phyloP scores from a whole-genome alignment of 202 grass and related monocot species.

The Setaria viridis region DNA sequence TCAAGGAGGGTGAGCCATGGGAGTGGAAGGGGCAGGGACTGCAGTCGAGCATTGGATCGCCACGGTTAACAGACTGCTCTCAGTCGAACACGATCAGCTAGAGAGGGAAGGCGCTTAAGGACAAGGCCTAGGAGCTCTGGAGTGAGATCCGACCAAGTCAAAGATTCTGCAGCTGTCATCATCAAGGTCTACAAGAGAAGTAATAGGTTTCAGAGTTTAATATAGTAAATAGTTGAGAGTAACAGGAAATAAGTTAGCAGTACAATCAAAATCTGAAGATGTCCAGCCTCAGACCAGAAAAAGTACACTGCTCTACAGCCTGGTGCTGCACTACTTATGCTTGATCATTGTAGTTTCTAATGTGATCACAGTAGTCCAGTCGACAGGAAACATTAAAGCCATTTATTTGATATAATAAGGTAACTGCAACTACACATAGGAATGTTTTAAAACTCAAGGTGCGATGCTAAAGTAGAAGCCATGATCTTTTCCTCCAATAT shows the following conservation, averaged over 20 bases:
- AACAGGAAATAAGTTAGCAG: neutral
- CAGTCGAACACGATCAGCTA: constrained; percentile 2
- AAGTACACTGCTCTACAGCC: neutral
- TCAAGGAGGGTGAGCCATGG: neutral
- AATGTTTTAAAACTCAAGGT: neutral
- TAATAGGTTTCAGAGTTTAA: neutral
- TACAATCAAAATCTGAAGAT: neutral
- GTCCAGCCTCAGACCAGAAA: neutral
- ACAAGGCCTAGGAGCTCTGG: constrained; percentile 22
- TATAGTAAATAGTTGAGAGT: neutral
- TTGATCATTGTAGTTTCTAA: neutral
- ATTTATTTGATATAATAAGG: neutral
- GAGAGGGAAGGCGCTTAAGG: neutral
- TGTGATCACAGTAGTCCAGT: neutral
- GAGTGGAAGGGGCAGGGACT: neutral
- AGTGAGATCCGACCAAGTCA: neutral
- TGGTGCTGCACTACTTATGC: neutral
- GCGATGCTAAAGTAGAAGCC: neutral
- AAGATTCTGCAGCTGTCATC: neutral
- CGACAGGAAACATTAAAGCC: too few species aligned
- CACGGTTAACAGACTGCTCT: neutral
- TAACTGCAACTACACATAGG: neutral
- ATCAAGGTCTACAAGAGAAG: neutral
- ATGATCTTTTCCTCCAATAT: neutral
- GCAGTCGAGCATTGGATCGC: neutral